Conservation (phyloP, 2,329 filamentous ascomycete species). For the Cercospora brassicicola region DNA sequence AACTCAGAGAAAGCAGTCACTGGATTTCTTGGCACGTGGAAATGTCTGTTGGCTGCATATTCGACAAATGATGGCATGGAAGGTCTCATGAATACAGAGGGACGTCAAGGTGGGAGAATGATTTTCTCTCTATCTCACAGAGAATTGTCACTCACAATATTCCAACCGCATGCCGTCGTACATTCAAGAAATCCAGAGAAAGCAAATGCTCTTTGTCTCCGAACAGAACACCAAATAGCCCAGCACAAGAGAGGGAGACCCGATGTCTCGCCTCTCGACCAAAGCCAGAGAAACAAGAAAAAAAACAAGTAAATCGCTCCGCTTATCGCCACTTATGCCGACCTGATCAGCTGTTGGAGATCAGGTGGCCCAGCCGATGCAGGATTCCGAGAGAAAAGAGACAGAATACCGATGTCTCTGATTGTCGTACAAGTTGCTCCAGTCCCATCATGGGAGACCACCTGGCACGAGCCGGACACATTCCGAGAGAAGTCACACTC, state of each 20-base stretch:
- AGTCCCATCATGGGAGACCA: neutral
- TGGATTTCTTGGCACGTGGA: too few species aligned
- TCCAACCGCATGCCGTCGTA: neutral
- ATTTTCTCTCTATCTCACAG: neutral
- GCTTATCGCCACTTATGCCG: neutral
- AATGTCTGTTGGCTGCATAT: neutral
- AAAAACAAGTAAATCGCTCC: neutral
- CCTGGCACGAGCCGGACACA: neutral
- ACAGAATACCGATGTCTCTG: neutral
- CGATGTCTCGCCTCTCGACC: too few species aligned
- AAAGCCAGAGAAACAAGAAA: neutral
- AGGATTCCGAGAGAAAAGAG: neutral
- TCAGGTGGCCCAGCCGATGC: neutral
- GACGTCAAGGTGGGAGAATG: neutral
- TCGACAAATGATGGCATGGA: neutral
- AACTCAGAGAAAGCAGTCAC: neutral
- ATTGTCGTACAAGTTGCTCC: neutral
- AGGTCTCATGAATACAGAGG: neutral
- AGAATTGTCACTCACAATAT: neutral
- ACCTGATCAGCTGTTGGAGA: neutral
- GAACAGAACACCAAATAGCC: too few species aligned
- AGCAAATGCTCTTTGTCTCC: too few species aligned
- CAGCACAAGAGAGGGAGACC: too few species aligned
- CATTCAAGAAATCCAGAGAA: neutral
- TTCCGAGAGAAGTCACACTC: neutral